Conservation (phyloP, 306 rosid species). For the Notholithocarpus densiflorus region DNA sequence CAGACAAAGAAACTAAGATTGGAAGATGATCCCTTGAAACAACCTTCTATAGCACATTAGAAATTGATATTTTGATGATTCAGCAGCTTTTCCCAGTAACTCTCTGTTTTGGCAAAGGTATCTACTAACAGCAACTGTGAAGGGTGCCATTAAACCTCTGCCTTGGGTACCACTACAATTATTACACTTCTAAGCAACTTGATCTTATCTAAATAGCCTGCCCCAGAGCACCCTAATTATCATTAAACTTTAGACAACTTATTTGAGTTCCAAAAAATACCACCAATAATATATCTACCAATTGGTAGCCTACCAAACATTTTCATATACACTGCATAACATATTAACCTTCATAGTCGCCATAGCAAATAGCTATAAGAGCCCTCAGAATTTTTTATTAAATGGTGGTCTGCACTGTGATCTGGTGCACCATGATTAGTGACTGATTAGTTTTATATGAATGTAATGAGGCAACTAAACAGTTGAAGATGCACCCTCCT, state of each 20-base stretch:
- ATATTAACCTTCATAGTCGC: not conserved
- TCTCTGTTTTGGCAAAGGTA: not conserved
- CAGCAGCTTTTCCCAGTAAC: not conserved
- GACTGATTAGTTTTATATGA: not conserved
- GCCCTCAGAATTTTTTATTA: not conserved
- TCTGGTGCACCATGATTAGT: not conserved
- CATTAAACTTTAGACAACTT: not conserved
- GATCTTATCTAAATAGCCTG: not conserved
- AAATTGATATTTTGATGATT: not conserved
- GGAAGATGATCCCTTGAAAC: conserved; percentile 2
- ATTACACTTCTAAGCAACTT: not conserved
- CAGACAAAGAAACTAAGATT: conserved; percentile 9
- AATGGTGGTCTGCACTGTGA: not conserved
- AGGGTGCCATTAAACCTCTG: not conserved
- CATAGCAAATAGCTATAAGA: not conserved
- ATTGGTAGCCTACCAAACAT: not conserved
- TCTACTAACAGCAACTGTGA: not conserved
- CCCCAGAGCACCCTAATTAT: not conserved
- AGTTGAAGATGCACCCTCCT: not conserved
- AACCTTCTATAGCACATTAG: not conserved
- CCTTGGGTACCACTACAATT: not conserved
- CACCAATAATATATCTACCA: not conserved
- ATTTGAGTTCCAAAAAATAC: not conserved
- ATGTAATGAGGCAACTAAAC: not conserved
- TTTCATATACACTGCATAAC: not conserved